Conservation (phyloP, 306 rosid species). For the Rosa lucieae region DNA sequence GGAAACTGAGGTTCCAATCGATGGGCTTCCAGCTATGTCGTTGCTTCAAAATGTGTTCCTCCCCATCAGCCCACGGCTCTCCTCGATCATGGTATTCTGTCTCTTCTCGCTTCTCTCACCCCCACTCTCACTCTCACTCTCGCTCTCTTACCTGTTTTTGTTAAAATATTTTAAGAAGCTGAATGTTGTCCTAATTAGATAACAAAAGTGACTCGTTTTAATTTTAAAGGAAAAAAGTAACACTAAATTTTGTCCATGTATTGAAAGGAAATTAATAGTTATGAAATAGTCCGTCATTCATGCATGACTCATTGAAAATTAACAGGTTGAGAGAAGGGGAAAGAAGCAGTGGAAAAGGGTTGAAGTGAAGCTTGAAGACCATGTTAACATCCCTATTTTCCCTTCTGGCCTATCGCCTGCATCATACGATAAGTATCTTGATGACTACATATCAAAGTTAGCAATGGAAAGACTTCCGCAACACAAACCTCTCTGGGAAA, state of each 20-base stretch:
- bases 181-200: too few species aligned
- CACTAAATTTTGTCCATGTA: too few species aligned
- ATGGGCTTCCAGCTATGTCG: slow-evolving; percentile 21
- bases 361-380: slow-evolving; percentile 45
- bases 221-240: too few species aligned
- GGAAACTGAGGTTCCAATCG: slow-evolving; percentile 46
- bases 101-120: too few species aligned
- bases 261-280: too few species aligned
- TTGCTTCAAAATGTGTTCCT: slow-evolving; percentile 40
- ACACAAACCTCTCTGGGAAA: slow-evolving; percentile 52
- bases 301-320: background rate
- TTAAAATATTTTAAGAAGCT: too few species aligned
- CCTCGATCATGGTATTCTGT: slow-evolving; percentile 47
- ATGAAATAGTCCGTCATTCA: too few species aligned
- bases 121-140: too few species aligned
- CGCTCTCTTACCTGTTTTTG: background rate
- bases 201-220: too few species aligned
- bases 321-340: slow-evolving; percentile 39
- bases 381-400: slow-evolving; percentile 35
- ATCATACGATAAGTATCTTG: slow-evolving; percentile 29
- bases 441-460: slow-evolving; percentile 40
- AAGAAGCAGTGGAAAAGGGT: slow-evolving; percentile 54
- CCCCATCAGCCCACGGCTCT: slow-evolving; percentile 54
- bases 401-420: slow-evolving; percentile 23
- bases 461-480: slow-evolving; percentile 33